Percentiles rank a stretch among this genome's conserved stretches.
Evolutionary conservation across 1,284 basidiomycete genomes (phyloP).

Genomic region (Singerocomus inundabilis): DNA sequence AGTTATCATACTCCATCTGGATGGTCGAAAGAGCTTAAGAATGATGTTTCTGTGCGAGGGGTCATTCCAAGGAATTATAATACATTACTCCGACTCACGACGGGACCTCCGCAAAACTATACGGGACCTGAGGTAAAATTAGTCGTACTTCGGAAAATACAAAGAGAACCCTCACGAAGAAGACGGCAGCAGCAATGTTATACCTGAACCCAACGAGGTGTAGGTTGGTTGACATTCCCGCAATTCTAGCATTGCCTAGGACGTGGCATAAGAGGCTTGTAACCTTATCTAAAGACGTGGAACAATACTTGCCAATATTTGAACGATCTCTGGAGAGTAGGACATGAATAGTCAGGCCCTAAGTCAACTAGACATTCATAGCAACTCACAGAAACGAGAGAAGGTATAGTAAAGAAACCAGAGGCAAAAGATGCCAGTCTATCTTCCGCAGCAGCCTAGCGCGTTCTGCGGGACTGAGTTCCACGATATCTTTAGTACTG

Average conservation of each 20-base stretch:
- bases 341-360: neutral
- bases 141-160: neutral
- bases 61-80: constrained; percentile 5
- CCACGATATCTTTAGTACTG: neutral
- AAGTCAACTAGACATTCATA: neutral
- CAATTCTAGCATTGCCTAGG: constrained; percentile 36
- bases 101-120: constrained; percentile 47
- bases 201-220: constrained; percentile 42
- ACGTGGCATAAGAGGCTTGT: neutral
- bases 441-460: constrained; percentile 45
- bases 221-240: constrained; percentile 43
- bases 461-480: constrained; percentile 31
- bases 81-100: constrained; percentile 37
- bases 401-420: constrained; percentile 58
- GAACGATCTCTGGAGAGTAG: constrained; percentile 34
- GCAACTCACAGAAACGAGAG: constrained; percentile 51
- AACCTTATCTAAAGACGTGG: neutral
- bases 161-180: constrained; percentile 39
- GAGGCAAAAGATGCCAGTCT: constrained; percentile 49
- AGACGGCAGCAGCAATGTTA: constrained; percentile 48
- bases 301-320: constrained; percentile 32
- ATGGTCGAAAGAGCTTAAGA: constrained; percentile 46
- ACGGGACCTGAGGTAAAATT: constrained; percentile 36
- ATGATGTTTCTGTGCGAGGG: constrained; percentile 39
- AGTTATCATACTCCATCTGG: constrained; percentile 44